Base-by-base conservation (phyloP, 2,329 filamentous ascomycete genomes). In the Fusarium anguioides region DNA sequence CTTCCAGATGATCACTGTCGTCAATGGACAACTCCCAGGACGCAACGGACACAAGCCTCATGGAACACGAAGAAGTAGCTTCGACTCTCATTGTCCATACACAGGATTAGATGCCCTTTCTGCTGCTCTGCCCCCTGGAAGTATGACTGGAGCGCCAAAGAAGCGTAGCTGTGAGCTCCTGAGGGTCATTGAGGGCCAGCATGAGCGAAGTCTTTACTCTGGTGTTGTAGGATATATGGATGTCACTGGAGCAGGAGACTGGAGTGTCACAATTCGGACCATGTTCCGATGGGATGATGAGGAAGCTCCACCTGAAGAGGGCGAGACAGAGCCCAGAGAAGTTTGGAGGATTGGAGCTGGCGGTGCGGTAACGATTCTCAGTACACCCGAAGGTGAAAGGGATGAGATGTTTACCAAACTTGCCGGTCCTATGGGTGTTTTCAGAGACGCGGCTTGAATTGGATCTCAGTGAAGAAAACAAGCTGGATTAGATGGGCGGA, bases 71-170 rank as follows among this genome's bases (percentile, higher is more conserved):
- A 51, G 57, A 15, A 42, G 47, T 35, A 60, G 60, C 40, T 40
- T 49, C 6, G 55, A 56, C 17, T 31, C 41, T 4, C 65, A 48
- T 5, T 66, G 41, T 18, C 60, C 62, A 4, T 82, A 85, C 59
- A 87, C 88, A 0, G 92, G 91, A 3, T 81, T 96, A 33, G 90
- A 95, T 60, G 90, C 95, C 6, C 86, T 98, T 0, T 87, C 91
- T 0, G 85, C 89, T 8, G 91, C 89, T 45, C 83, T 98, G 1
- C 95, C 96, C 0, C 94, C 96, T 0, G 95, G 96, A 0, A 95
- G 91, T 72, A 98, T 98, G 96, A 98, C 95, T 3, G 96, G 96
- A 8, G 95, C 95, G 1, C 96, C 95, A 0, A 98, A 98, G 82
- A 94, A 95, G 79, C 87, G 95, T 45, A 95, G 91, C 66, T 97